Percentiles rank a stretch among this genome's conserved stretches.
Conservation (phyloP, 768 basidiomycete genomes). For the Leucosporidium scottii region DNA sequence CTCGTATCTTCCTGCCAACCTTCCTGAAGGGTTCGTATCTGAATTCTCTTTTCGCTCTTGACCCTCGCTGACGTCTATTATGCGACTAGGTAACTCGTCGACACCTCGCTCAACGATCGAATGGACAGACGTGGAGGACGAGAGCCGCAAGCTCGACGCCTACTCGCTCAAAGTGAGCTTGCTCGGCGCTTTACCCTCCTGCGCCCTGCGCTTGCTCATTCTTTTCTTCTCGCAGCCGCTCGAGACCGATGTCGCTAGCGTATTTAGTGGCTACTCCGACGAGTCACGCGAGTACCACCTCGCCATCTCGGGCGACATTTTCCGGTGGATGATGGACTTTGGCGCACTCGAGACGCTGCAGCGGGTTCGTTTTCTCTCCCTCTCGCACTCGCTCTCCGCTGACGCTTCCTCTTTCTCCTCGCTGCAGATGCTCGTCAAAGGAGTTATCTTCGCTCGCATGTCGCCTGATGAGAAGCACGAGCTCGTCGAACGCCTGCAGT, state of each 20-base stretch:
- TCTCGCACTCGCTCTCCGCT: not conserved
- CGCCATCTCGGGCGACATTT: slow-evolving; percentile 88
- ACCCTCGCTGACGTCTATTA: slow-evolving; percentile 10
- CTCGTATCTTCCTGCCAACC: slow-evolving; percentile 75
- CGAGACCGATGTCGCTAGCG: slow-evolving; percentile 60
- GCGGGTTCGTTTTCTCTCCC: slow-evolving; percentile 53
- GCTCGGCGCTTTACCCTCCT: no score
- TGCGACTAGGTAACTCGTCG: slow-evolving; percentile 41
- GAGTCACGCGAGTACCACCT: slow-evolving; percentile 82
- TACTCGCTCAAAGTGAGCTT: slow-evolving; percentile 62
- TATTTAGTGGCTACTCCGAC: slow-evolving; percentile 40
- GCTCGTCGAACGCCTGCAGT: slow-evolving; percentile 86
- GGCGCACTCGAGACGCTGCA: slow-evolving; percentile 90
- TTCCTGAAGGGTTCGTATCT: slow-evolving; percentile 60
- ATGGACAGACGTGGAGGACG: slow-evolving; percentile 91
- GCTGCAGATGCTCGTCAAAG: slow-evolving; percentile 86
- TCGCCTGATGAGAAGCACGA: slow-evolving; percentile 99
- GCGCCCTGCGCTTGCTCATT: not conserved
- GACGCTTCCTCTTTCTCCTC: not conserved
- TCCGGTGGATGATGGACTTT: slow-evolving; percentile 96
- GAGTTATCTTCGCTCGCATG: slow-evolving; percentile 96
- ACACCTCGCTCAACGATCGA: slow-evolving; percentile 56
- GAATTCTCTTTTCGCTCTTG: slow-evolving; percentile 28
- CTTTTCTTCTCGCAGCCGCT: slow-evolving; percentile 52
- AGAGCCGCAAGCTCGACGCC: slow-evolving; percentile 70